A percentile compares a stretch with the other conserved stretches of the same genome.
Evolutionary conservation across 768 basidiomycete species (phyloP).

Genomic region (Sporobolomyces phaffii): DNA sequence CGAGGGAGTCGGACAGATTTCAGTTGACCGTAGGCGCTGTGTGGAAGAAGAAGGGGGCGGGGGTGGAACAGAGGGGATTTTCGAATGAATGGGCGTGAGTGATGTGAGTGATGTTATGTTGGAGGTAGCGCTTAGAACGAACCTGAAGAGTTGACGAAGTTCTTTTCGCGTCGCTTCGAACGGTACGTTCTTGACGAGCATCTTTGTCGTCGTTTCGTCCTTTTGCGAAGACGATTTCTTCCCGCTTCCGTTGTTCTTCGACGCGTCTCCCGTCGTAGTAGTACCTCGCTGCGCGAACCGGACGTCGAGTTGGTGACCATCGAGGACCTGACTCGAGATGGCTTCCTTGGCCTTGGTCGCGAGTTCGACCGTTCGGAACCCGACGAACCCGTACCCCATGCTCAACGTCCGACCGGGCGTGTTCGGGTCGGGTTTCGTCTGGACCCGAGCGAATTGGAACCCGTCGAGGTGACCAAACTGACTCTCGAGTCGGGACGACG

Average conservation of each 20-base stretch:
- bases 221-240: constrained; percentile 49
- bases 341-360: constrained; percentile 70
- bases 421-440: constrained; percentile 84
- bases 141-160: constrained; percentile 82
- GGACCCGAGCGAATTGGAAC: constrained; percentile 76
- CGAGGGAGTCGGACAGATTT: constrained; percentile 90
- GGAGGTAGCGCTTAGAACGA: too few relatives aligned
- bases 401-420: constrained; percentile 62
- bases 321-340: constrained; percentile 73
- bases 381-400: constrained; percentile 96
- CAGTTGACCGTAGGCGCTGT: constrained; percentile 81
- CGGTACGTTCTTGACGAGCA: constrained; percentile 96
- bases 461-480: constrained; percentile 69
- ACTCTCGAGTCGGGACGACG: constrained; percentile 62
- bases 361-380: constrained; percentile 68
- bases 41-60: too few relatives aligned
- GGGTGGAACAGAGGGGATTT: too few relatives aligned
- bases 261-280: constrained; percentile 51
- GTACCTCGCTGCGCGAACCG: constrained; percentile 76
- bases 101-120: too few relatives aligned
- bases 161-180: constrained; percentile 96
- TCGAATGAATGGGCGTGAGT: too few relatives aligned
- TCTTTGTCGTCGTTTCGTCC: constrained; percentile 72
- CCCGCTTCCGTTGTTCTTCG: constrained; percentile 24
- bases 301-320: constrained; percentile 76